These are phyloP conservation scores for Mentha longifolia DNA, from an alignment of 257 asterid genomes.

Conservation along the genomic window DNA sequence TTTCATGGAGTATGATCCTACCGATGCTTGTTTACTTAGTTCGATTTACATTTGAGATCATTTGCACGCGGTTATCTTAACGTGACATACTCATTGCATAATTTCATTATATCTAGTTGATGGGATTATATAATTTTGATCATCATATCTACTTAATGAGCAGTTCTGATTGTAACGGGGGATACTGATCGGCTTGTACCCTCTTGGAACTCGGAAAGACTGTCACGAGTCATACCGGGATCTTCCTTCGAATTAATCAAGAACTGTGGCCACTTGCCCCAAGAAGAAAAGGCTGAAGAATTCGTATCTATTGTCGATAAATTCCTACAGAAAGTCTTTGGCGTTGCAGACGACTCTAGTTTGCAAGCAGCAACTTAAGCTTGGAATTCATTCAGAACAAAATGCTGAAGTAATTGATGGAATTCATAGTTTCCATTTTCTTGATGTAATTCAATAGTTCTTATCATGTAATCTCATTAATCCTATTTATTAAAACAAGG, in stretches of 20 bases:
- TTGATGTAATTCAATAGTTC: too few species aligned
- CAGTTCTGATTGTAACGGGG: slow-evolving; percentile 86
- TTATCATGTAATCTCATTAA: background rate
- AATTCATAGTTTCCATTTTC: background rate
- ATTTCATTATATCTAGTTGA: background rate
- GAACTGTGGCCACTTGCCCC: slow-evolving; percentile 95
- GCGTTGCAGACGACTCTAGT: slow-evolving; percentile 49
- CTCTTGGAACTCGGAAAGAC: slow-evolving; percentile 79
- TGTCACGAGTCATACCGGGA: slow-evolving; percentile 85
- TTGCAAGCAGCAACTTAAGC: slow-evolving; percentile 60
- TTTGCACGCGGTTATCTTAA: too few species aligned
- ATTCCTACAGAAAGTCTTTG: slow-evolving; percentile 57
- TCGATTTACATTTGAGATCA: too few species aligned
- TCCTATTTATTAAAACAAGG: slow-evolving; percentile 18
- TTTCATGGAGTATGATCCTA: too few species aligned
- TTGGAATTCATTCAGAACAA: slow-evolving; percentile 19
- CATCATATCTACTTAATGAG: slow-evolving; percentile 26
- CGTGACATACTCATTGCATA: too few species aligned
- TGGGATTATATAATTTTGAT: slow-evolving; percentile 31
- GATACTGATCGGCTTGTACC: slow-evolving; percentile 94
- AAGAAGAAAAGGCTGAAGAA: slow-evolving; percentile 86
- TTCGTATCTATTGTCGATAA: slow-evolving; percentile 70
- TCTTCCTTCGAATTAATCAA: slow-evolving; percentile 67
- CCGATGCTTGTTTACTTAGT: too few species aligned
- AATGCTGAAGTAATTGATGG: slow-evolving; percentile 1